Base-by-base conservation (phyloP, 176 grass and related monocot genomes). In the Bonia amplexicaulis region DNA sequence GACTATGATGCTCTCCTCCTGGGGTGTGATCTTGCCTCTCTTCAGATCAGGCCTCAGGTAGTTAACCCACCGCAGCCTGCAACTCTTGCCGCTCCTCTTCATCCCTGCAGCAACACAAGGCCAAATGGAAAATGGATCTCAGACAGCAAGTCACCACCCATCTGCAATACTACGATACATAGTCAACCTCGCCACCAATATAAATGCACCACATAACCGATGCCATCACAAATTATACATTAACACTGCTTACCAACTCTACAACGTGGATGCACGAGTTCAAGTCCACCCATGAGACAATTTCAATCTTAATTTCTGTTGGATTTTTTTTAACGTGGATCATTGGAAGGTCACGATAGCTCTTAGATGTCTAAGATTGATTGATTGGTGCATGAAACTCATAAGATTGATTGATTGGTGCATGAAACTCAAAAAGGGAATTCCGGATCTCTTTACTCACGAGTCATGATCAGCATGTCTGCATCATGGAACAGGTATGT, bases 1-100 rank as follows among this genome's bases (percentile, higher is more conserved):
- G 83, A 94, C 74, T 20, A 97, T 94, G 80, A 73, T 86, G 86
- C 39, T 94, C 86, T 94, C 92, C 89, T 97, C 95, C 47, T 93
- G 88, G 39, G 88, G 90, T 40, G 92, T 94, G 73, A 97, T 92
- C 79, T 92, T 93, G 16, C 90, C 88, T 77, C 88, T 87, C 90
- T 93, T 97, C 12, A 94, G 92, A 78, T 97, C 95, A 66, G 95
- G 95, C 57, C 92, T 86, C 23, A 97, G 84, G 77, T 97, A 97
- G 84, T 97, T 97, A 44, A 94, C 90, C 94, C 94, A 97, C 66
- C 94, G 69, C 55, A 94, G 88, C 58, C 94, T 90, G 77, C 95
- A 97, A 35, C 95, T 97, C 92, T 97, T 97, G 65, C 90, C 95
- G 55, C 95, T 92, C 65, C 95, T 94, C 88, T 86, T 94, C 65